Evolutionary conservation across 768 basidiomycete species (phyloP).

Genomic region (Kwoniella sp.): DNA sequence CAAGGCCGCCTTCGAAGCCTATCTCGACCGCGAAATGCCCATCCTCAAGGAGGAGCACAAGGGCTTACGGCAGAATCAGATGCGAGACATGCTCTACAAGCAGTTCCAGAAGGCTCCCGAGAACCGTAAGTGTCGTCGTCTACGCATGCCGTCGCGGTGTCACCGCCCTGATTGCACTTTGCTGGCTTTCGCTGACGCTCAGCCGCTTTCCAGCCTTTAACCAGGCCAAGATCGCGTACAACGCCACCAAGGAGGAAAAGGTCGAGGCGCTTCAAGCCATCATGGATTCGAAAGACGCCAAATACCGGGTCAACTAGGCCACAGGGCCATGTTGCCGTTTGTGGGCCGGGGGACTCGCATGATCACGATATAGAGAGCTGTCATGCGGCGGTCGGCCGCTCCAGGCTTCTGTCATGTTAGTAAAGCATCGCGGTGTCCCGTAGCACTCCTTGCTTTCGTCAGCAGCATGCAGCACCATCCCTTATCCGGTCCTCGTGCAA

Average conservation of each 20-base stretch:
- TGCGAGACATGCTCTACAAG: constrained; percentile 86
- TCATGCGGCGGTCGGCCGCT: too few species aligned
- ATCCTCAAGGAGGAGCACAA: constrained; percentile 77
- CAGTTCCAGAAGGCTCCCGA: constrained; percentile 95
- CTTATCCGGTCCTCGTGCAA: too few species aligned
- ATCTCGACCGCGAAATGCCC: constrained; percentile 80
- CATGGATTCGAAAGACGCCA: constrained; percentile 44
- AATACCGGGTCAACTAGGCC: constrained; percentile 32
- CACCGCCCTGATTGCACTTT: background rate
- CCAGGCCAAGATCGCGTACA: constrained; percentile 70
- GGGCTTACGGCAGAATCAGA: constrained; percentile 84
- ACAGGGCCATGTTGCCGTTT: too few species aligned
- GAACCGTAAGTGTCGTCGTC: constrained; percentile 70
- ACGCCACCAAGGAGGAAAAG: constrained; percentile 82
- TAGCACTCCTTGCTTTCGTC: too few species aligned
- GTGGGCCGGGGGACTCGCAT: too few species aligned
- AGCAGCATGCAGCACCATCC: too few species aligned
- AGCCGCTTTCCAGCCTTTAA: constrained; percentile 59
- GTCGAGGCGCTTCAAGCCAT: constrained; percentile 64
- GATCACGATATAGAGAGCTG: too few species aligned
- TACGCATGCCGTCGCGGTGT: background rate
- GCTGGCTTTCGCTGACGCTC: background rate
- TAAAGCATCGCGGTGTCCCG: too few species aligned
- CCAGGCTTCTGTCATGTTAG: too few species aligned
- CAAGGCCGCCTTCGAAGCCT: constrained; percentile 90